Conservation (phyloP, 2,329 filamentous ascomycete genomes). For the Penicillium paneum region DNA sequence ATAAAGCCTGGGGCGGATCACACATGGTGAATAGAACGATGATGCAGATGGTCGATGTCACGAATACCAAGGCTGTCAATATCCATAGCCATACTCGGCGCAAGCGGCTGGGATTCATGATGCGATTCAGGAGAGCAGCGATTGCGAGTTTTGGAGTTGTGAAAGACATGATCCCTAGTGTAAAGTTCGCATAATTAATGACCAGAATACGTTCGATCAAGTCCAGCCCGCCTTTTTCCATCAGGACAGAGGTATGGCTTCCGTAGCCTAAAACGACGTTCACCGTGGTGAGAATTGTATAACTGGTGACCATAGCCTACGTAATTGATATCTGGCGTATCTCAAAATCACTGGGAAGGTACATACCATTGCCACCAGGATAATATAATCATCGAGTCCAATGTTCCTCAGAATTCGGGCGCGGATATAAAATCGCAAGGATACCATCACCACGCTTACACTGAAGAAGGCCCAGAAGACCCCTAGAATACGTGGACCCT, state of each 20-base stretch:
- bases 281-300: constrained; percentile 33
- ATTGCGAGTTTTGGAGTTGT: constrained; percentile 28
- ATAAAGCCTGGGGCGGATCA: constrained; percentile 38
- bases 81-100: constrained; percentile 21
- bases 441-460: constrained; percentile 31
- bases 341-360: not conserved
- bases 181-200: constrained; percentile 25
- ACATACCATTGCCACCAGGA: constrained; percentile 33
- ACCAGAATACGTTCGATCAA: constrained; percentile 28
- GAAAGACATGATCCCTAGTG: constrained; percentile 30
- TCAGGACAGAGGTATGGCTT: constrained; percentile 36
- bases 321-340: not conserved
- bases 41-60: constrained; percentile 35
- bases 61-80: constrained; percentile 30
- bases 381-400: constrained; percentile 39
- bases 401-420: constrained; percentile 28
- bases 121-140: constrained; percentile 24
- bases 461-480: constrained; percentile 29
- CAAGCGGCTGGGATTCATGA: constrained; percentile 22
- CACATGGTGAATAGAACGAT: constrained; percentile 46
- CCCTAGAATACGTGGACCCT: constrained; percentile 34
- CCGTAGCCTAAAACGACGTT: constrained; percentile 42
- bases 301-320: constrained; percentile 29
- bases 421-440: constrained; percentile 34
- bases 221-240: constrained; percentile 6